phyloP scores from a whole-genome alignment of 352 stramenopile genomes.

The Halophytophthora polymorphica region DNA sequence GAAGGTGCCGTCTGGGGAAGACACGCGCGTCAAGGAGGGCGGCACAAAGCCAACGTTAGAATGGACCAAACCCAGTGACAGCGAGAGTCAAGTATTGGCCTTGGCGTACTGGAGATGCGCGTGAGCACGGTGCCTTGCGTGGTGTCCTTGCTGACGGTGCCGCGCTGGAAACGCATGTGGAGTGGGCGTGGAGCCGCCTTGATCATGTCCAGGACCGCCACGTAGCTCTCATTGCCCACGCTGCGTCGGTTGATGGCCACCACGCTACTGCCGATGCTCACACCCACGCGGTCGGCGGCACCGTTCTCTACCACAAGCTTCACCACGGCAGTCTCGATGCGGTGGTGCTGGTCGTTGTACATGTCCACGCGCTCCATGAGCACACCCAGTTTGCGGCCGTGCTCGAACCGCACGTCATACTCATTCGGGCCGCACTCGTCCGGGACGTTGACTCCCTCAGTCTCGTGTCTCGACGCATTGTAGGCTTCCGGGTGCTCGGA shows the following conservation, averaged over 20 bases:
- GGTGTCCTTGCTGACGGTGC: slow-evolving; percentile 59
- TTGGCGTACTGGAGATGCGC: slow-evolving; percentile 69
- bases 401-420: slow-evolving; percentile 79
- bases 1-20: slow-evolving; percentile 67
- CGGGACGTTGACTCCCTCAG: slow-evolving; percentile 16
- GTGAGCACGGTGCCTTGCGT: slow-evolving; percentile 71
- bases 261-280: slow-evolving; percentile 67
- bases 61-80: neutral
- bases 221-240: slow-evolving; percentile 57
- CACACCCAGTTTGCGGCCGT: slow-evolving; percentile 72
- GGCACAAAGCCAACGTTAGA: too few relatives aligned
- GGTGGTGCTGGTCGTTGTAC: slow-evolving; percentile 51
- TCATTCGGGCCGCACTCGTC: slow-evolving; percentile 49
- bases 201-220: slow-evolving; percentile 69
- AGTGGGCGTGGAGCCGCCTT: slow-evolving; percentile 73
- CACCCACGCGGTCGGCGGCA: slow-evolving; percentile 60
- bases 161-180: slow-evolving; percentile 68
- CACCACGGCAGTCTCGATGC: slow-evolving; percentile 66
- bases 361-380: slow-evolving; percentile 79
- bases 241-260: slow-evolving; percentile 64
- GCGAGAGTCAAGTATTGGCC: neutral
- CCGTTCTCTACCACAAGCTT: slow-evolving; percentile 83
- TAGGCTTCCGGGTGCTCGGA: slow-evolving; percentile 19
- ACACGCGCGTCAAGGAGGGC: slow-evolving; percentile 13
- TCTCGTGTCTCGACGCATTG: slow-evolving; percentile 6